A percentile compares a stretch with the other conserved stretches of the same genome.
These are phyloP conservation scores for Podospora conica DNA, from an alignment of 495 filamentous ascomycete species.

Conservation along the genomic window DNA sequence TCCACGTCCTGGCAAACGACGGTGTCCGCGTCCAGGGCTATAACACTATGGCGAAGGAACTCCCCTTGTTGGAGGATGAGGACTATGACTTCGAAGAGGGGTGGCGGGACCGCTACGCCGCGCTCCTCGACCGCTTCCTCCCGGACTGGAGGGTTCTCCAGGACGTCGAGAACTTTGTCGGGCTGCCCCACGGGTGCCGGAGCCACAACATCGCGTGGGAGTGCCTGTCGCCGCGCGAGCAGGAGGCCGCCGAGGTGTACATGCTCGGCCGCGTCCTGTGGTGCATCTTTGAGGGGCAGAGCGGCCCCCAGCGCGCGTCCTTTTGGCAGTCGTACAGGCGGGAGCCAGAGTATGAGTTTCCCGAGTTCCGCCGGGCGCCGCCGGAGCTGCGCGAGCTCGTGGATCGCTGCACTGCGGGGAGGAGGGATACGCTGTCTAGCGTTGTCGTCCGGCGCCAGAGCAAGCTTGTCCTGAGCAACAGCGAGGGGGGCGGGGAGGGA, in stretches of 20 bases:
- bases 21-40: too few species aligned
- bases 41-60: too few species aligned
- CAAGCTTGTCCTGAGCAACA: slow-evolving; percentile 28
- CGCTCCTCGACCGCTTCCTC: slow-evolving; percentile 30
- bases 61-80: too few species aligned
- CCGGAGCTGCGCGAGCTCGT: slow-evolving; percentile 33
- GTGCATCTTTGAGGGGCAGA: slow-evolving; percentile 49
- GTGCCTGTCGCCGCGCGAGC: slow-evolving; percentile 34
- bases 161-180: slow-evolving; percentile 26
- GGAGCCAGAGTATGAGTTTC: slow-evolving; percentile 45
- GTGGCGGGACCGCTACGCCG: slow-evolving; percentile 29
- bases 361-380: slow-evolving; percentile 36
- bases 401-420: slow-evolving; percentile 39
- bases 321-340: slow-evolving; percentile 45
- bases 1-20: slow-evolving; percentile 33
- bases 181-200: slow-evolving; percentile 26
- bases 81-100: too few species aligned
- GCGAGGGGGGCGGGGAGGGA: background rate
- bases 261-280: slow-evolving; percentile 47
- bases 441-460: slow-evolving; percentile 33
- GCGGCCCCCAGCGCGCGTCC: slow-evolving; percentile 39
- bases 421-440: slow-evolving; percentile 30
- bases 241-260: slow-evolving; percentile 45
- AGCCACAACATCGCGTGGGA: slow-evolving; percentile 46
- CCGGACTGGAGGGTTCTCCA: slow-evolving; percentile 35